Evolutionary conservation across 805 yeast genomes (phyloP), one percentile per base, ranked within the genome.

Genomic region (Candida khao-thaluensis): DNA sequence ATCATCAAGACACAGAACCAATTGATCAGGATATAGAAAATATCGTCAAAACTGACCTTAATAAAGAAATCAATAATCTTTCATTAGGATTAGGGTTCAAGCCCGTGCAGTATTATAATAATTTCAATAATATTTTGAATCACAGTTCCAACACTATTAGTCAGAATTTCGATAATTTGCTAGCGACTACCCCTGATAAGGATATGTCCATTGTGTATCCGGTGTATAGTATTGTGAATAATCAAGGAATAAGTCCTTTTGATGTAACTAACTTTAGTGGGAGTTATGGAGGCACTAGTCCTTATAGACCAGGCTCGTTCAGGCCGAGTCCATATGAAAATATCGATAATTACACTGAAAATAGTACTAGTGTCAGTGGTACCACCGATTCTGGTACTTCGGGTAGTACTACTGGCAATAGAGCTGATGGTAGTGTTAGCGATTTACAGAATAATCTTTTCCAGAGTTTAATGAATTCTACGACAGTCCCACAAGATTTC

Each of bases 191-290:
- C 8, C 38, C 50, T 6, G 43, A 50, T 32, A 50, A 49, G 22
- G 60, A 60, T 30, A 43, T 48, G 37, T 54, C 63, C 17, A 66
- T 66, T 38, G 61, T 66, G 15, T 66, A 66, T 40, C 72, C 72
- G 1, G 59, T 66, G 10, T 66, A 66, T 41, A 50, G 60, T 4
- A 45, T 62, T 27, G 43, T 40, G 9, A 47, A 47, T 31, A 47
- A 42, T 21, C 44, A 41, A n/a, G 46, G 44, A 5, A 14, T 41
- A 7, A 41, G 46, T 20, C 50, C 50, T 2, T 38, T 46, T 35
- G 41, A 20, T 12, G 17, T 12, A 10, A 14, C 6, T 12, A 30
- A 35, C 17, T 24, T 17, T 17, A 15, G 28, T 12, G 25, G 21
- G 2, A 44, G 40, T 24, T 3, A 16, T 29, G 22, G 20, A 8